A percentile compares a stretch with the other conserved stretches of the same genome.
Evolutionary conservation across 2,329 filamentous ascomycete species (phyloP).

Genomic region (Neospermospora avenae): DNA sequence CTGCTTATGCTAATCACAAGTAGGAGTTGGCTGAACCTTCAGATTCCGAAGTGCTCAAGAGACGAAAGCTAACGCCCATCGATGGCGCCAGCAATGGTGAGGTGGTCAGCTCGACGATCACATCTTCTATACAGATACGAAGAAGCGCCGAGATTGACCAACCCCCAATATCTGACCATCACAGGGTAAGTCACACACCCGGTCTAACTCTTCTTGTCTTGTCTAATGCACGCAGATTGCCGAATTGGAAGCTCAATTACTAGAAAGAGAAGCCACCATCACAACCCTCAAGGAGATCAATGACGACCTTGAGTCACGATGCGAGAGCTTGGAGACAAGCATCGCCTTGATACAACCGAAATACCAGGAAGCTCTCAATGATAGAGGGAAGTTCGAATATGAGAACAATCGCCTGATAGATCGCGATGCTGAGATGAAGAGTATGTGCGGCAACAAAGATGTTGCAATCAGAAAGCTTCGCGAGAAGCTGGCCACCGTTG

Average conservation of each 20-base stretch:
- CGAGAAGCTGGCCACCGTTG: constrained; percentile 21
- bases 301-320: constrained; percentile 42
- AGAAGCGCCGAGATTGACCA: no score
- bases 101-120: constrained; percentile 1
- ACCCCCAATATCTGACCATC: neutral
- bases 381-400: constrained; percentile 49
- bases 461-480: constrained; percentile 27
- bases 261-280: constrained; percentile 32
- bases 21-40: constrained; percentile 14
- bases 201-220: neutral
- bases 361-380: constrained; percentile 49
- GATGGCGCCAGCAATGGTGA: neutral
- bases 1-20: constrained; percentile 8
- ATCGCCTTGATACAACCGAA: constrained; percentile 44
- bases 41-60: constrained; percentile 22
- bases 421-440: constrained; percentile 18
- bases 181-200: neutral
- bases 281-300: constrained; percentile 42
- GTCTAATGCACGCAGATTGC: constrained; percentile 32
- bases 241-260: constrained; percentile 36
- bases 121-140: no score
- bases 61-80: constrained; percentile 21
- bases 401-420: constrained; percentile 30
- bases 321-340: constrained; percentile 45
- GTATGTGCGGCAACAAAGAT: constrained; percentile 22